These are phyloP conservation scores for Nicotiana undulata DNA, from an alignment of 257 asterid species.

Conservation along the genomic window DNA sequence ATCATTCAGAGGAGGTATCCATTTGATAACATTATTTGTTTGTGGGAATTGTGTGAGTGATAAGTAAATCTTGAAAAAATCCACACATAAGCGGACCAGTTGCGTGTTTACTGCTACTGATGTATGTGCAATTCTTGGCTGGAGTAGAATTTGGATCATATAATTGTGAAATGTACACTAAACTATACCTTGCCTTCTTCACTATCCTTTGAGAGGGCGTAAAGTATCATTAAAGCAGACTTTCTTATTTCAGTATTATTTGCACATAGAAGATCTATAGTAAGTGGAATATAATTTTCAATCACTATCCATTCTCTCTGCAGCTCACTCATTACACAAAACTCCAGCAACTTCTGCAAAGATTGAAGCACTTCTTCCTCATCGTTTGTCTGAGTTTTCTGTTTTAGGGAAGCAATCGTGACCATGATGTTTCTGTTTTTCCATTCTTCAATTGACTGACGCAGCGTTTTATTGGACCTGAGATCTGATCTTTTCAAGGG, in stretches of 20 bases:
- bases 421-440: slow-evolving; percentile 34
- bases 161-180: background rate
- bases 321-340: slow-evolving; percentile 21
- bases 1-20: background rate
- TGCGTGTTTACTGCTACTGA: background rate
- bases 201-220: slow-evolving; percentile 30
- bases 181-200: slow-evolving; percentile 31
- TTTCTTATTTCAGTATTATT: slow-evolving; percentile 21
- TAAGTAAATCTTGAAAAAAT: background rate
- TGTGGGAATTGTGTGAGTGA: background rate
- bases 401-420: slow-evolving; percentile 34
- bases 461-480: slow-evolving; percentile 33
- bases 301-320: slow-evolving; percentile 45
- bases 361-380: slow-evolving; percentile 22
- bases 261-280: slow-evolving; percentile 19
- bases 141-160: background rate
- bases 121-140: background rate
- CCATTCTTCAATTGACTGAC: slow-evolving; percentile 48
- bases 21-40: background rate
- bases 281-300: slow-evolving; percentile 36
- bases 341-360: slow-evolving; percentile 18
- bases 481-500: slow-evolving; percentile 20
- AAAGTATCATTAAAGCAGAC: slow-evolving; percentile 29
- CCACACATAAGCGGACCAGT: background rate
- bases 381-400: slow-evolving; percentile 19